Evolutionary conservation across 345 rosid species (phyloP).

Genomic region (Chamaenerion angustifolium): DNA sequence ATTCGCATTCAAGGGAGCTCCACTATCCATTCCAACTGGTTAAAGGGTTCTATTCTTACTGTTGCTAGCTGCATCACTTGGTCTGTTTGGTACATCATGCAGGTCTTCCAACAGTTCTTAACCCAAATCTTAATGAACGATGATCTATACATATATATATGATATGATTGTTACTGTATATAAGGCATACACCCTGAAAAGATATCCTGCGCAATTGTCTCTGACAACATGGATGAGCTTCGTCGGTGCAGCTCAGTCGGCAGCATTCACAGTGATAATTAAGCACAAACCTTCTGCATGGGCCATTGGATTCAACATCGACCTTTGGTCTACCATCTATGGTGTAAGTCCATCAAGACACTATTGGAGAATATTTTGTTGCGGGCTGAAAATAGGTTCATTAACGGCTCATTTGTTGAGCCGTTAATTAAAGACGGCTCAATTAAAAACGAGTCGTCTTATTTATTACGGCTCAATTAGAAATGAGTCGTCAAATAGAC

Average conservation of each 20-base stretch:
- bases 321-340: constrained; percentile 41
- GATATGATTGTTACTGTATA: background rate
- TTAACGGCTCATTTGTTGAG: no score
- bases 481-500: no score
- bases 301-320: constrained; percentile 39
- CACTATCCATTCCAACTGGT: constrained; percentile 29
- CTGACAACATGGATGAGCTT: constrained; percentile 54
- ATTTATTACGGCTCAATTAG: no score
- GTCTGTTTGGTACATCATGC: constrained; percentile 58
- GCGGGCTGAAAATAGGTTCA: no score
- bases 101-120: constrained; percentile 28
- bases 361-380: no score
- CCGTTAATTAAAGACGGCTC: no score
- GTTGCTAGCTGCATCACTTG: constrained; percentile 49
- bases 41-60: constrained; percentile 46
- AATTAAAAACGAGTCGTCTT: no score
- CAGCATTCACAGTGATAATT: constrained; percentile 32
- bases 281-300: constrained; percentile 34
- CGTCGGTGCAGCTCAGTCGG: constrained; percentile 49
- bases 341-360: constrained; percentile 32
- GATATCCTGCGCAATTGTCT: constrained; percentile 55
- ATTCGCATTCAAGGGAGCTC: constrained; percentile 20
- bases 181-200: constrained; percentile 42
- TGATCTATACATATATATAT: background rate
- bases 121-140: background rate